These are phyloP conservation scores for Ophiocordyceps camponoti-floridani DNA, from an alignment of 2,329 filamentous ascomycete genomes.

Conservation along the genomic window DNA sequence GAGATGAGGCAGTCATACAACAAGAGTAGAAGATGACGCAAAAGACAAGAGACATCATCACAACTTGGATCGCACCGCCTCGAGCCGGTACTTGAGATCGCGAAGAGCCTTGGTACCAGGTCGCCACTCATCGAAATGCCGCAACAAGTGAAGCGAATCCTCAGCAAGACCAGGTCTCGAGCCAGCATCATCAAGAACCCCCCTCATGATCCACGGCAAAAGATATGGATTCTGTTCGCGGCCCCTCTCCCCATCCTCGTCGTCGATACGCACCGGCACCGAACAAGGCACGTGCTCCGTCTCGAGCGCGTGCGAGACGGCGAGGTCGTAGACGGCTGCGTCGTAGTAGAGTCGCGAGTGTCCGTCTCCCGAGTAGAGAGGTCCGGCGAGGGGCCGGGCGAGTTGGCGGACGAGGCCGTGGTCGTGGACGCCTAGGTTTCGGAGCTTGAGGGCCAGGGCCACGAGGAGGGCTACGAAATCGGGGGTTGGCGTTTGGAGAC, in stretches of 20 bases:
- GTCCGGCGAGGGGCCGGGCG: constrained; percentile 73
- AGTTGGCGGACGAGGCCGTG: constrained; percentile 87
- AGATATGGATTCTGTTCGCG: constrained; percentile 60
- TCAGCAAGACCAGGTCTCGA: constrained; percentile 63
- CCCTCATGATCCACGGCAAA: constrained; percentile 89
- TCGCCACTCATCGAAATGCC: constrained; percentile 86
- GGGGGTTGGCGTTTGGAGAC: constrained; percentile 55
- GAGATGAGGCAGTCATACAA: too few species aligned
- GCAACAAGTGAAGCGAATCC: constrained; percentile 66
- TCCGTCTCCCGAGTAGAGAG: constrained; percentile 78
- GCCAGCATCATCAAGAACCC: constrained; percentile 77
- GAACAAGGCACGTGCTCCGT: constrained; percentile 36
- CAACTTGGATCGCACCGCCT: constrained; percentile 77
- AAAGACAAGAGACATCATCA: too few species aligned
- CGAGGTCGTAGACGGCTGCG: constrained; percentile 63
- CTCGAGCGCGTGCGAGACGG: constrained; percentile 55
- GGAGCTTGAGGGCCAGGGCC: constrained; percentile 81
- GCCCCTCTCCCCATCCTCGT: constrained; percentile 5
- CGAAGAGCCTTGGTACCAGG: constrained; percentile 79
- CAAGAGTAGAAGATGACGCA: too few species aligned
- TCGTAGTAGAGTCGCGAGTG: constrained; percentile 92
- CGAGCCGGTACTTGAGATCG: constrained; percentile 87
- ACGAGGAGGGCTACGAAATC: constrained; percentile 90
- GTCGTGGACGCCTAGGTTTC: constrained; percentile 82
- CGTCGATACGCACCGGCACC: constrained; percentile 11